Percentiles rank a stretch among this genome's conserved stretches.
These are phyloP conservation scores for Dittrichia graveolens DNA, from an alignment of 129 eudicot species.

Conservation along the genomic window DNA sequence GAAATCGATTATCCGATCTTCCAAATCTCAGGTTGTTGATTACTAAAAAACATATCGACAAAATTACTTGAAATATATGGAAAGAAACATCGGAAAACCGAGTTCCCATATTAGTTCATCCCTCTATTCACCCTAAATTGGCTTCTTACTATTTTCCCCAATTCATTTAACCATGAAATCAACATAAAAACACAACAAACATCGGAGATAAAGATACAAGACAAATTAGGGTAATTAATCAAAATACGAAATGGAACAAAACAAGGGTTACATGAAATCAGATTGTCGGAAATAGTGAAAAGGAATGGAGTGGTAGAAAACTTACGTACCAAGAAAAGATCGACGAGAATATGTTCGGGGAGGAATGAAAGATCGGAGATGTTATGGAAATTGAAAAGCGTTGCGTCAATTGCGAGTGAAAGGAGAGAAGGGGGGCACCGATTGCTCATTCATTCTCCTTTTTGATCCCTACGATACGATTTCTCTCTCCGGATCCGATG, in stretches of 20 bases:
- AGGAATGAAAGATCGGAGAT: conserved; percentile 74
- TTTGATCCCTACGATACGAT: not conserved
- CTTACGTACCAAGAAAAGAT: conserved; percentile 59
- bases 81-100: not conserved
- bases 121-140: not conserved
- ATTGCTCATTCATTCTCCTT: conserved; percentile 54
- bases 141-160: conserved; percentile 1
- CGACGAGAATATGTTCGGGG: conserved; percentile 71
- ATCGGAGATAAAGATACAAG: not conserved
- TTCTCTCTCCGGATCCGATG: conserved; percentile 30
- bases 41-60: too few relatives aligned
- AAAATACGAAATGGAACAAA: not conserved
- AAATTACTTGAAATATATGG: too few relatives aligned
- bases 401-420: conserved; percentile 69
- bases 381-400: conserved; percentile 52
- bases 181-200: not conserved
- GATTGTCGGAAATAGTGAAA: not conserved
- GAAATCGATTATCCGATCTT: too few relatives aligned
- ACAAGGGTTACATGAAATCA: not conserved
- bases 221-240: not conserved
- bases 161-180: not conserved
- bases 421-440: conserved; percentile 58
- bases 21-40: too few relatives aligned
- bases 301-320: not conserved
- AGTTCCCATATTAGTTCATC: not conserved